Base-by-base conservation (phyloP, 306 rosid genomes). In the Lotus japonicus region DNA sequence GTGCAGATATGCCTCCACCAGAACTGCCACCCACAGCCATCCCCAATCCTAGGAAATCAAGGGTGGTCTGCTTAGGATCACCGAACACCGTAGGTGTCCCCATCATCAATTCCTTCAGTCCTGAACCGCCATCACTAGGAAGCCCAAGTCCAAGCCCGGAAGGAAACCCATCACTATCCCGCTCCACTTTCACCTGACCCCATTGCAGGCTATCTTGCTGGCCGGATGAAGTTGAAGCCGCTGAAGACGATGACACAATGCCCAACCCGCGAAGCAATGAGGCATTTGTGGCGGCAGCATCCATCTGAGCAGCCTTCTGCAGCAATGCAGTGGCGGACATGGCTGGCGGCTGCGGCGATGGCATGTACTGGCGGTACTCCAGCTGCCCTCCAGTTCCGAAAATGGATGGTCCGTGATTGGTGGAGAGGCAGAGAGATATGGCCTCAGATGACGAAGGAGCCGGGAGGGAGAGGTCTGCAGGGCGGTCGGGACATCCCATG, bases 281-380 rank as follows among this genome's bases (percentile, higher is more conserved):
- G 43, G 85, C 86, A 38, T 81, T 89, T 10, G 98, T 67, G 9
- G 91, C 83, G 5, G 92, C 87, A 1, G 95, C 81, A 1, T 95
- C 95, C 92, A 92, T 89, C 75, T 92, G 96, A 60, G 98, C 96
- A 11, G 98, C 98, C 51, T 89, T 92, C 86, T 92, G 98, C 6
- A 92, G 95, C 17, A 92, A 71, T 7, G 98, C 98, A 1, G 98
- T 92, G 14, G 98, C 98, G 3, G 98, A 92, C 96, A 92, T 85
- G 1, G 92, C 86, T 0, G 96, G 92, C 1, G 96, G 92, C 35
- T 82, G 96, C 11, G 89, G 89, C 0, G 85, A 52, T 0, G 90
- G 80, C 0, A 80, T 77, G 19, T 87, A 89, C 9, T 81, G 98
- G 35, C 89, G 69, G 10, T 62, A 78, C 58, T 89, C 94, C 58